Base-by-base conservation (phyloP, 768 basidiomycete species). In the Collybiopsis luxurians region DNA sequence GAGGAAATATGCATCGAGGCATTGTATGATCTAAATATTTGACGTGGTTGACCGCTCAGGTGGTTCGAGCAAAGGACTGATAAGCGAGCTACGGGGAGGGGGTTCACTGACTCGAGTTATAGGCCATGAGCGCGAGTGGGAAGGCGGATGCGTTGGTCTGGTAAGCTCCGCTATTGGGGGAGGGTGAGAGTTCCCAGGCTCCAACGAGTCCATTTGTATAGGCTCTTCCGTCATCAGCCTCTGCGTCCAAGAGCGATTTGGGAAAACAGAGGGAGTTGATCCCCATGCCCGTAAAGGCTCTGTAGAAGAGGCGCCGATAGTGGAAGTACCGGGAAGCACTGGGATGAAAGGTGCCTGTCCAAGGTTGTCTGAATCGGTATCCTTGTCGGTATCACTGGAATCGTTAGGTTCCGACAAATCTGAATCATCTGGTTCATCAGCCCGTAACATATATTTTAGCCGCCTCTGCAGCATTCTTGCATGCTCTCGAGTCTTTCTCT, bases 391-490 rank as follows among this genome's bases (percentile, higher is more conserved):
- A 24, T 40, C 26, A 54, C 5, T 40, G 24, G 23, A 47, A 26
- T 47, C 46, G 24, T n/a, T 38, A 13, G 34, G 11, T 9, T 23
- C 21, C 52, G 7, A 15, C 28, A 15, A 4, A 24, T 54, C 53
- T 23, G 53, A 54, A 45, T 54, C 53, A 54, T 54, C 53, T 23
- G 53, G 53, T 30, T 54, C 53, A 12, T 54, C 27, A 17, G 42
- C 24, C 12, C 42, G 24, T n/a, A 54, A 19, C 53, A 54, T 54
- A 21, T 28, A 54, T 23, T 54, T 34, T 19, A 30, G 43, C 17
- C 42, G 39, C 13, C 53, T 54, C 38, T 17, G n/a, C 31, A 28
- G 17, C 21, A 28, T 24, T 24, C 40, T 42, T 42, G 19, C 11
- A 17, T 15, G 53, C 9, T 44, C 26, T 26, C 13, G 40, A 38